A percentile compares a stretch with the other conserved stretches of the same genome.
These are phyloP conservation scores for Boechera stricta DNA, from an alignment of 345 rosid genomes.

Conservation along the genomic window DNA sequence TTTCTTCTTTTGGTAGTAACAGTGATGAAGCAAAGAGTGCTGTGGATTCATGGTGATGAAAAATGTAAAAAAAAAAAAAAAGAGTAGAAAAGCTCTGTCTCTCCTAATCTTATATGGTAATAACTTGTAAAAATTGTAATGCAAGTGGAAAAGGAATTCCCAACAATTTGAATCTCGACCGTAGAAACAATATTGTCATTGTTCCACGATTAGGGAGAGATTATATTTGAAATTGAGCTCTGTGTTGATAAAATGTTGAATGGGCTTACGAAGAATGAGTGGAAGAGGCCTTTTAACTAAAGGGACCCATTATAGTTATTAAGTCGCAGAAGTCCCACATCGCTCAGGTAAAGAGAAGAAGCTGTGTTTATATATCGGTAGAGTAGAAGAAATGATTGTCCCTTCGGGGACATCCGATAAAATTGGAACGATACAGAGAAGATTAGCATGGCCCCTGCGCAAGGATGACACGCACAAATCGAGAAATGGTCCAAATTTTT, in stretches of 20 bases:
- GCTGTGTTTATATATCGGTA: background rate
- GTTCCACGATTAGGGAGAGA: background rate
- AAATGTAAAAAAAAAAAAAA: background rate
- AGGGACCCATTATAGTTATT: background rate
- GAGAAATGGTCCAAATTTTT: constrained; percentile 2
- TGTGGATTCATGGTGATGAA: constrained; percentile 62
- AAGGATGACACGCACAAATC: constrained; percentile 10
- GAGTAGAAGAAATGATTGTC: background rate
- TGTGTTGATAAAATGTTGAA: background rate
- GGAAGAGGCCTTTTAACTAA: background rate
- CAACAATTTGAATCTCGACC: background rate
- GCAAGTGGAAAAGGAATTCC: background rate
- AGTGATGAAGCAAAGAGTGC: constrained; percentile 25
- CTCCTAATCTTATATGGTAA: background rate
- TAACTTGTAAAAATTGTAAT: too few relatives aligned
- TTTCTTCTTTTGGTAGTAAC: constrained; percentile 34
- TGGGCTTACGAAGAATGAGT: background rate
- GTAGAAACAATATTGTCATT: too few relatives aligned
- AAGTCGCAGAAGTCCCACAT: background rate
- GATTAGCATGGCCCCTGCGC: constrained; percentile 11
- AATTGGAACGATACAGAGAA: constrained; percentile 12
- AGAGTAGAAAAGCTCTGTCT: background rate
- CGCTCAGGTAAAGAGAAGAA: background rate
- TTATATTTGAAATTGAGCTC: background rate
- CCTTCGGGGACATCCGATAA: constrained; percentile 10